Evolutionary conservation across 768 basidiomycete genomes (phyloP), one percentile per base, ranked within the genome.

Genomic region (Lentinus tigrinus): DNA sequence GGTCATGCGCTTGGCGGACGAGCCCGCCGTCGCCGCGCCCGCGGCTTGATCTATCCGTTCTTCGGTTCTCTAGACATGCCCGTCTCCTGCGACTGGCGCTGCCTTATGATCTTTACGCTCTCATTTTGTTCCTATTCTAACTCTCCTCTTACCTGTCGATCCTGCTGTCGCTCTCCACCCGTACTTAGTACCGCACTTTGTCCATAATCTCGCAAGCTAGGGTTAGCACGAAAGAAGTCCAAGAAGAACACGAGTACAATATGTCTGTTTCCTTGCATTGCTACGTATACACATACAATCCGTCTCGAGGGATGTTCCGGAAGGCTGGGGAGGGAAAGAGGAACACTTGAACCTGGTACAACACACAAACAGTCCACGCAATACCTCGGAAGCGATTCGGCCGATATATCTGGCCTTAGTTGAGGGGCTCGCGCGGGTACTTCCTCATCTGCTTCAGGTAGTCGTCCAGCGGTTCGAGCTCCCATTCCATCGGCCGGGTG

Each of bases 1-100:
- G 67, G 83, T 92, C 58, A 91, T 93, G 89, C 78, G 80, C 51
- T 76, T 81, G 67, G 89, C 89, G 27, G 87, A 88, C 63, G 69
- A 75, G 58, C 60, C 64, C 26, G 58, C 57, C 46, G 60, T 52
- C 13, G 60, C 54, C n/a, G 39, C 54, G 23, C 54, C 52, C 28
- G 38, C 62, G 24, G 47, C 56, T 34, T 56, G 37, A 11, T 4
- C n/a, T 24, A 16, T 21, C 46, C 4, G 26, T 14, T 21, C 46
- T 9, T 23, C 46, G 31, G n/a, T 21, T 46, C 31, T 31, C 11
- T 31, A 31, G 31, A 31, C 31, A 31, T 11, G 31, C 31, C 31
- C n/a, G n/a, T n/a, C n/a, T n/a, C n/a, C n/a, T n/a, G n/a, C n/a
- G 31, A 6, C 31, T 11, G 31, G 11, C 31, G 31, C 31, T 17